A percentile compares a stretch with the other conserved stretches of the same genome.
phyloP scores from a whole-genome alignment of 2,329 filamentous ascomycete species.

The Verticillium alfalfae region DNA sequence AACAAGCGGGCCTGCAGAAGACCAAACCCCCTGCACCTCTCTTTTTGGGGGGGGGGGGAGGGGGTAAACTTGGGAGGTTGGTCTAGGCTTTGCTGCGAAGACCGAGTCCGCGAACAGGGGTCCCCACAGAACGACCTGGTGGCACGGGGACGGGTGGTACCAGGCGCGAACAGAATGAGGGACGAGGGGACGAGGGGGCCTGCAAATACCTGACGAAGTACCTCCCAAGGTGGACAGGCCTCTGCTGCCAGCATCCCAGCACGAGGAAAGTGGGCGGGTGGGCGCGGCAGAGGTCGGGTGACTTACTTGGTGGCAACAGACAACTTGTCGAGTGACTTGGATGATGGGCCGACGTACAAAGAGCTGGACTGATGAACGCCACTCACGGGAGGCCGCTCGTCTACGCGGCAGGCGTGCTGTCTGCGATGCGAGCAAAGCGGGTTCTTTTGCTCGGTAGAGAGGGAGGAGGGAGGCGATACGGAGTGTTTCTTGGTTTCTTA shows the following conservation, averaged over 20 bases:
- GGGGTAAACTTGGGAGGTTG: background rate
- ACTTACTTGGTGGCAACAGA: background rate
- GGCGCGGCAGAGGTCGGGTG: background rate
- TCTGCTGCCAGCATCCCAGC: background rate
- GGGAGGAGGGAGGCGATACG: background rate
- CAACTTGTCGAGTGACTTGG: background rate
- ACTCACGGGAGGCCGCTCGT: background rate
- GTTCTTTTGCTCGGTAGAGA: background rate
- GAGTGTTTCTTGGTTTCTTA: background rate
- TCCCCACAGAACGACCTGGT: constrained; percentile 8
- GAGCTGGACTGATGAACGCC: background rate
- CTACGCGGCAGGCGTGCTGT: background rate
- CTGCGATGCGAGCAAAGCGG: background rate
- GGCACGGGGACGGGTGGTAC: constrained; percentile 2
- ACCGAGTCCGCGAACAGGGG: constrained; percentile 5
- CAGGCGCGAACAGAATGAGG: constrained; percentile 4
- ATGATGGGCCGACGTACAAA: background rate
- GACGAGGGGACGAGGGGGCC: background rate
- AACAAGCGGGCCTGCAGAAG: constrained; percentile 10
- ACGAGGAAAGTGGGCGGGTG: background rate
- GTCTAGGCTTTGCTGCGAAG: background rate
- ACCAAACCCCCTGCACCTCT: background rate
- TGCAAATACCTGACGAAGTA: background rate
- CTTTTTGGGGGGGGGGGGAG: background rate
- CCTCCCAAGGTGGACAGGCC: background rate